phyloP scores from a whole-genome alignment of 371 early-diverging fungal species.

The Mucor velutinosus region DNA sequence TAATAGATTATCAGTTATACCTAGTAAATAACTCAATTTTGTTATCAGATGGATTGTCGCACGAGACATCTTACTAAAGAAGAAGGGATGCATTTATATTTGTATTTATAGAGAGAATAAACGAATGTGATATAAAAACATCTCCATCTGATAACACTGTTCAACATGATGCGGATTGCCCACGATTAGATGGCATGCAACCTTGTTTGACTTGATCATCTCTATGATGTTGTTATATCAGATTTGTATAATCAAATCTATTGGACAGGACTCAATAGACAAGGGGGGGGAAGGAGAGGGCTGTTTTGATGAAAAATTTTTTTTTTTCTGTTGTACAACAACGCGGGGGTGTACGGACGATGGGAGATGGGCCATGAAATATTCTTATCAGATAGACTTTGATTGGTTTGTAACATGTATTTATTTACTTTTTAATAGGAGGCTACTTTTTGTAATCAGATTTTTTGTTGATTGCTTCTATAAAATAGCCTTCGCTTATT shows the following conservation, averaged over 20 bases:
- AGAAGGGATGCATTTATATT: not conserved
- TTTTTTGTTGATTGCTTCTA: constrained; percentile 9
- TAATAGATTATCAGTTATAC: not conserved
- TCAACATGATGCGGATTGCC: no score
- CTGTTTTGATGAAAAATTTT: not conserved
- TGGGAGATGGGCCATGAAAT: constrained; percentile 4
- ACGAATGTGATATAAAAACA: not conserved
- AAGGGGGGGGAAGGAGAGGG: not conserved
- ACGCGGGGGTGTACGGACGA: constrained; percentile 1
- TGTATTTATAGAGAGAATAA: not conserved
- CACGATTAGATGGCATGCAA: no score
- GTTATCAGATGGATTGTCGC: not conserved
- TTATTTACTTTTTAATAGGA: not conserved
- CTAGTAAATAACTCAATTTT: not conserved
- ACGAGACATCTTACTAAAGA: not conserved
- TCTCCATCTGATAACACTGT: not conserved
- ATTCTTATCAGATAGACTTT: constrained; percentile 19
- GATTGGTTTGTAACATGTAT: constrained; percentile 10
- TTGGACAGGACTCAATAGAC: not conserved
- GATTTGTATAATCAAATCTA: not conserved
- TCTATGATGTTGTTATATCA: not conserved
- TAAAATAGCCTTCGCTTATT: not conserved
- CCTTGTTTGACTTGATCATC: not conserved
- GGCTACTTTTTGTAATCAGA: constrained; percentile 8
- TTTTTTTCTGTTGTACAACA: not conserved